phyloP scores from a whole-genome alignment of 768 basidiomycete genomes.

The Phylloporus arenicola region DNA sequence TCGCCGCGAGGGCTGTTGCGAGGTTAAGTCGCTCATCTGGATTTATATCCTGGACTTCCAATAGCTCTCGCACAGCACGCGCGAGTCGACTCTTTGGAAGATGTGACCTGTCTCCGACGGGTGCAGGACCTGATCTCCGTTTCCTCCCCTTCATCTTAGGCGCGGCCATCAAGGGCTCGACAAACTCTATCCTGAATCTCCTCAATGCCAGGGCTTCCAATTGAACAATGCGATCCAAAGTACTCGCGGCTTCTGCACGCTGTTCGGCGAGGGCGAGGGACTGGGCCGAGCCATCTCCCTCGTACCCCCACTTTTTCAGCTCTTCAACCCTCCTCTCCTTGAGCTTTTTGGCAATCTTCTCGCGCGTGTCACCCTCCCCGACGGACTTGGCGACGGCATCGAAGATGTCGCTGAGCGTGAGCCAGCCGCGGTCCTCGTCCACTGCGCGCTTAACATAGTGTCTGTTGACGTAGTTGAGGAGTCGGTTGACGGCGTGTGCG shows the following conservation, averaged over 20 bases:
- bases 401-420: conserved; percentile 60
- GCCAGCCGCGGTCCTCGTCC: conserved; percentile 77
- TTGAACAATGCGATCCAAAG: conserved; percentile 59
- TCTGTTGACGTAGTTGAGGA: conserved; percentile 66
- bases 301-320: conserved; percentile 67
- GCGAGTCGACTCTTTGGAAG: conserved; percentile 62
- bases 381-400: conserved; percentile 53
- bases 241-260: conserved; percentile 69
- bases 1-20: conserved; percentile 45
- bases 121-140: conserved; percentile 46
- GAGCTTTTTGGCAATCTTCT: conserved; percentile 52
- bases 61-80: conserved; percentile 58
- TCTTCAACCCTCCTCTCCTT: conserved; percentile 58
- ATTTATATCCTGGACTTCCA: conserved; percentile 48
- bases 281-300: conserved; percentile 45
- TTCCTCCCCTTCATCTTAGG: conserved; percentile 55
- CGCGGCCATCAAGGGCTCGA: conserved; percentile 61
- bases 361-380: conserved; percentile 49
- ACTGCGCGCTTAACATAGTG: conserved; percentile 73
- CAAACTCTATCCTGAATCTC: conserved; percentile 65
- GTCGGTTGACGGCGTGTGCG: conserved; percentile 61
- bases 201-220: conserved; percentile 61
- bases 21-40: conserved; percentile 43
- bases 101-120: conserved; percentile 32
- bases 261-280: conserved; percentile 55